phyloP scores from a whole-genome alignment of 2,329 filamentous ascomycete genomes.

The Monosporascus sp. region DNA sequence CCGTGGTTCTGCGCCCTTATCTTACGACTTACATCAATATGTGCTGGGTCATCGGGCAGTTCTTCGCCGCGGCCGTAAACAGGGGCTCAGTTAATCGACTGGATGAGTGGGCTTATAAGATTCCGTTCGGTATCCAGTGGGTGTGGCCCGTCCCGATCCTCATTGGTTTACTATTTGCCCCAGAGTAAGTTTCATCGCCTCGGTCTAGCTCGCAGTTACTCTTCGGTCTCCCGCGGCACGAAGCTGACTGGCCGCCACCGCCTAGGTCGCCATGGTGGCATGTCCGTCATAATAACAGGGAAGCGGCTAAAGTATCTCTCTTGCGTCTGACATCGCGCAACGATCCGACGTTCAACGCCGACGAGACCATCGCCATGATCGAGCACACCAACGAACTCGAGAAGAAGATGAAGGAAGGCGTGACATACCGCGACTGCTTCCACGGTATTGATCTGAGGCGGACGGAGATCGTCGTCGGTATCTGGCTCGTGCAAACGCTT shows the following conservation, averaged over 20 bases:
- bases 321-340: constrained; percentile 34
- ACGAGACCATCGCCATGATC: constrained; percentile 48
- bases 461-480: constrained; percentile 45
- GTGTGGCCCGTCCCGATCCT: constrained; percentile 44
- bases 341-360: constrained; percentile 34
- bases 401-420: constrained; percentile 35
- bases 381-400: constrained; percentile 47
- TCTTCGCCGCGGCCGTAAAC: constrained; percentile 43
- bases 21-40: constrained; percentile 52
- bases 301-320: constrained; percentile 35
- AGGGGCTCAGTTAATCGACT: constrained; percentile 32
- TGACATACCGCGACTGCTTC: constrained; percentile 47
- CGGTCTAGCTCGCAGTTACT: too few species aligned
- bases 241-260: neutral
- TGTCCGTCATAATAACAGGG: constrained; percentile 36
- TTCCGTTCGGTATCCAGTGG: constrained; percentile 49
- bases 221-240: too few species aligned
- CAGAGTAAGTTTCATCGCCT: constrained; percentile 30
- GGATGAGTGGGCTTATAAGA: constrained; percentile 43
- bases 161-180: constrained; percentile 38
- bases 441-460: constrained; percentile 44
- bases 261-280: constrained; percentile 46
- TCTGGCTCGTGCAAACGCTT: constrained; percentile 44
- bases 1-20: constrained; percentile 43
- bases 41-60: constrained; percentile 52